Percentiles rank a stretch among this genome's conserved stretches.
Evolutionary conservation across 1,284 basidiomycete species (phyloP).

Genomic region (Exobasidium rhododendri): DNA sequence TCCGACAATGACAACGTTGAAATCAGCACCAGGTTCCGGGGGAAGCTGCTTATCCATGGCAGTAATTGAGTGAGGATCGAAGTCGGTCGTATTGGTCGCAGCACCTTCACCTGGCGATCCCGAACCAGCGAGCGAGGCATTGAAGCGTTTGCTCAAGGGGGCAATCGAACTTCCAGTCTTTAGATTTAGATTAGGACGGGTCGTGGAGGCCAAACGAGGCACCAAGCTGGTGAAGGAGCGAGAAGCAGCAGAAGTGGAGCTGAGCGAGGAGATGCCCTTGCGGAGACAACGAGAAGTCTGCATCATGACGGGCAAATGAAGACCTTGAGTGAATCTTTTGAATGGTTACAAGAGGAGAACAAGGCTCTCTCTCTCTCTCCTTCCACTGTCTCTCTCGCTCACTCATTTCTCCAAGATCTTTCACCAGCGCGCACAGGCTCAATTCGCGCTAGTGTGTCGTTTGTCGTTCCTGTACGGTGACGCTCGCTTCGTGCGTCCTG

Average conservation of each 20-base stretch:
- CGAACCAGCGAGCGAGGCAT: background rate
- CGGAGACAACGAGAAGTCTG: constrained; percentile 15
- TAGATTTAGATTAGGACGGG: background rate
- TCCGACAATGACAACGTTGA: constrained; percentile 53
- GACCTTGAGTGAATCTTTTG: too few relatives aligned
- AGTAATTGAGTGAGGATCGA: constrained; percentile 31
- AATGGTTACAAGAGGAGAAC: too few relatives aligned
- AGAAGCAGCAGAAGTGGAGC: background rate
- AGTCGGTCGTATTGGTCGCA: constrained; percentile 19
- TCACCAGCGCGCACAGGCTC: too few relatives aligned
- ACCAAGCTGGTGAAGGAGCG: background rate
- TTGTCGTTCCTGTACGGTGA: too few relatives aligned
- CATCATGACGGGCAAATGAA: too few relatives aligned
- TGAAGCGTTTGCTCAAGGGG: background rate
- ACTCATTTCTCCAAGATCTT: too few relatives aligned
- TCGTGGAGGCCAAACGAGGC: background rate
- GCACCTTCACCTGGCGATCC: background rate
- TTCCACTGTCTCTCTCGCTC: too few relatives aligned
- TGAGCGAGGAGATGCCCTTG: background rate
- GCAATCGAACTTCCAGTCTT: background rate
- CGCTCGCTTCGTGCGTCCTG: too few relatives aligned
- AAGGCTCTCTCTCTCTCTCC: too few relatives aligned
- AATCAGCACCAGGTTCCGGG: constrained; percentile 50
- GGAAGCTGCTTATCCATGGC: constrained; percentile 54
- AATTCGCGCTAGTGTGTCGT: too few relatives aligned